Evolutionary conservation across 2,329 filamentous ascomycete species (phyloP), one percentile per base, ranked within the genome.

Genomic region (Fusarium secorum): DNA sequence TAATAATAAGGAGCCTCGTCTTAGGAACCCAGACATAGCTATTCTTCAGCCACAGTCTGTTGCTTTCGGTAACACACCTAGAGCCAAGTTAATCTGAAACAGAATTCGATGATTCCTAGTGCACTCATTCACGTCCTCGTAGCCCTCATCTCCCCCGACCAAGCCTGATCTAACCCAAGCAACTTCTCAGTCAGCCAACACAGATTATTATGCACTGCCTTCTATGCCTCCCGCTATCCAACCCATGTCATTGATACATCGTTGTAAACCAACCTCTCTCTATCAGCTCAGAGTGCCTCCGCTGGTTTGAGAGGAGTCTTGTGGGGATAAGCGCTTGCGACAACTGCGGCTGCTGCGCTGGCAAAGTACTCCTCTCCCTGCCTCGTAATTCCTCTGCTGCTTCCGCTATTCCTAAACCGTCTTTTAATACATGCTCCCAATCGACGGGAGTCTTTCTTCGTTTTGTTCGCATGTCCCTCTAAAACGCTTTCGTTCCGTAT

Each of bases 321-420:
- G 13, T 24, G 15, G 0, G 20, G 4, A 79, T 77, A 10, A 74
- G 52, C 3, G 35, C n/a, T 3, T 20, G 24, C n/a, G 8, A 78
- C 69, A 30, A 77, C 54, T 7, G 68, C 30, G 2, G 78, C 32
- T 11, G 78, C 78, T 18, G 49, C 46, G 10, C 56, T 32, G 13
- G 71, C 75, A 64, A 76, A 80, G 38, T 69, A 63, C 44, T 22
- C 33, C 54, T 75, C 61, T 15, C 20, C 42, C 28, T 36, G 55
- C 5, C 17, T n/a, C 6, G 1, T 7, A 13, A 4, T 30, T 6
- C 5, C 18, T 7, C 20, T 26, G 1, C 15, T 11, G 13, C 18
- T 11, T 4, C 17, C 7, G 18, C 8, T 5, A 22, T 20, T 30
- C 11, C 26, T 33, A 1, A 22, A 10, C 5, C 4, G 14, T 11